Evolutionary conservation across 345 rosid species (phyloP).

Genomic region (Aethionema arabicum): DNA sequence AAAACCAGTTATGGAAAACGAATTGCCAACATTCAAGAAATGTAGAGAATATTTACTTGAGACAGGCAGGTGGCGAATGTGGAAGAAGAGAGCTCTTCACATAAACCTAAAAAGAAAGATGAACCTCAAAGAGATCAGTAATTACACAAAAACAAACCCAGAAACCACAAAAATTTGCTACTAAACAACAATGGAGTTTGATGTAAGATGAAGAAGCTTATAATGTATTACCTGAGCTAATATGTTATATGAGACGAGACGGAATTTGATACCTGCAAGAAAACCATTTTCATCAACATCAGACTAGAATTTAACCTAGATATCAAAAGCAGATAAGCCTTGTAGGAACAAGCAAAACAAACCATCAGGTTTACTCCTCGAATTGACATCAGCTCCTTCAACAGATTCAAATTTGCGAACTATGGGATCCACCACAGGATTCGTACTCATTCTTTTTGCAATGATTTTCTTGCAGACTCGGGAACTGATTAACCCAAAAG

Average conservation of each 20-base stretch:
- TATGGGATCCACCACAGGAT: slow-evolving; percentile 34
- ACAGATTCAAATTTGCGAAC: slow-evolving; percentile 55
- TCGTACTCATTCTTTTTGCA: slow-evolving; percentile 49
- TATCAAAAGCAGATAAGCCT: slow-evolving; percentile 2
- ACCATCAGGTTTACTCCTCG: slow-evolving; percentile 51
- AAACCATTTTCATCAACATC: background rate
- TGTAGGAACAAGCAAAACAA: slow-evolving; percentile 6
- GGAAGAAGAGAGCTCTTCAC: slow-evolving; percentile 74
- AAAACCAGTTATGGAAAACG: background rate
- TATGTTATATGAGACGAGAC: slow-evolving; percentile 67
- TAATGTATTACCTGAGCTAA: slow-evolving; percentile 58
- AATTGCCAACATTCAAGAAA: background rate
- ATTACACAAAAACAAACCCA: background rate
- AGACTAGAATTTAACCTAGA: background rate
- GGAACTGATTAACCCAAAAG: slow-evolving; percentile 10
- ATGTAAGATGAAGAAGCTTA: background rate
- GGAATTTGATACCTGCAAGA: slow-evolving; percentile 53
- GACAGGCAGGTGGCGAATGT: slow-evolving; percentile 80
- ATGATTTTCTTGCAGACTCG: slow-evolving; percentile 34
- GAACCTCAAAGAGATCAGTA: slow-evolving; percentile 12
- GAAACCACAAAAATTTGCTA: background rate
- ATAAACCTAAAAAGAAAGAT: slow-evolving; percentile 51
- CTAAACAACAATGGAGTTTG: background rate
- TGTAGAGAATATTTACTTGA: slow-evolving; percentile 49
- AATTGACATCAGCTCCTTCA: slow-evolving; percentile 45